Evolutionary conservation across 2,329 filamentous ascomycete genomes (phyloP).

Genomic region (Ophiocordyceps sinensis): DNA sequence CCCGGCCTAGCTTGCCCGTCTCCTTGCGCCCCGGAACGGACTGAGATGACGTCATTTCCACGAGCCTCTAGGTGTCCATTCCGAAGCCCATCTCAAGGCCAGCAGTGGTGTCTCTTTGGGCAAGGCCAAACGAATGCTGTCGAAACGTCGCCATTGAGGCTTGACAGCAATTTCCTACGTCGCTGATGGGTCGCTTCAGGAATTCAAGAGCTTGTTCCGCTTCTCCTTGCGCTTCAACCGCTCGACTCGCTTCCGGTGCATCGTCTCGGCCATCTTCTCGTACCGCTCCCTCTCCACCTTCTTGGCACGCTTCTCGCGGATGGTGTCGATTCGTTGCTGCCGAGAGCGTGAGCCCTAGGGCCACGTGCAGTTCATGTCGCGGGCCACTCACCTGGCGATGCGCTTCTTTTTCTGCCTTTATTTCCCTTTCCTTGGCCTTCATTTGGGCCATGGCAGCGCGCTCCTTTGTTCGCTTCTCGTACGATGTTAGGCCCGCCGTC

Average conservation of each 20-base stretch:
- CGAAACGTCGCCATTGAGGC: neutral
- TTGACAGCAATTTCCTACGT: neutral
- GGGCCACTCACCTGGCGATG: constrained; percentile 53
- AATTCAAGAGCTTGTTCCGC: constrained; percentile 72
- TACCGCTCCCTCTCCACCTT: constrained; percentile 92
- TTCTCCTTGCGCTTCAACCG: constrained; percentile 90
- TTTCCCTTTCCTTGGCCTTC: constrained; percentile 87
- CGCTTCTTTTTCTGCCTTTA: constrained; percentile 93
- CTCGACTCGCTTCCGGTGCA: constrained; percentile 93
- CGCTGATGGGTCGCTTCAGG: constrained; percentile 22
- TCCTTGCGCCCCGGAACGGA: too few species aligned
- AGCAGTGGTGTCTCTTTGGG: neutral
- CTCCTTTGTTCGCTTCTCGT: constrained; percentile 58
- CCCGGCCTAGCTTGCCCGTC: too few species aligned
- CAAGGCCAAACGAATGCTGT: neutral
- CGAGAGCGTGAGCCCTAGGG: constrained; percentile 4
- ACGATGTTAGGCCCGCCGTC: constrained; percentile 61
- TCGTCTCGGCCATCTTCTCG: constrained; percentile 89
- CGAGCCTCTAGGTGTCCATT: too few species aligned
- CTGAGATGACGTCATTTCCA: too few species aligned
- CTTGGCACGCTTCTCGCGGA: constrained; percentile 72
- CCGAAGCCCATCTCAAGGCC: too few species aligned
- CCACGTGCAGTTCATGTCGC: neutral
- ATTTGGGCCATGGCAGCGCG: constrained; percentile 57
- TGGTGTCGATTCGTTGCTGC: constrained; percentile 60